Evolutionary conservation across 108 stramenopile species (phyloP), one percentile per base, ranked within the genome.

Genomic region (Nitzschia sp.): DNA sequence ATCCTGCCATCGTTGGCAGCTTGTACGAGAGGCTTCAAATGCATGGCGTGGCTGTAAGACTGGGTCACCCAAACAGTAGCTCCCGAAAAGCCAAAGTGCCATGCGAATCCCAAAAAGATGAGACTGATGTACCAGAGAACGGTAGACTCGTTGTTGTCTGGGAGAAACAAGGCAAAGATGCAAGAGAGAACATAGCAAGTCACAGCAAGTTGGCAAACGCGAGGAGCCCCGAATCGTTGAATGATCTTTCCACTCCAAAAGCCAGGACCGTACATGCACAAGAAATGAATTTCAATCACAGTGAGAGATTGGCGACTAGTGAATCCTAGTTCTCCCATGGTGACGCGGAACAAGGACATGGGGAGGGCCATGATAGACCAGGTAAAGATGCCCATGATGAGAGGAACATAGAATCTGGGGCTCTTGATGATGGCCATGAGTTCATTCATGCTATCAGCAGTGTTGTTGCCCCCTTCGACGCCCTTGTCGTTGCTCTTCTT

Each of bases 361-460:
- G 79, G 79, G 53, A 72, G n/a, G 25, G 75, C 70, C 79, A 80
- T 80, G 39, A 70, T 63, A 11, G 65, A 29, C 79, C 79, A 80
- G 6, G 55, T 20, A 8, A 59, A 20, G 10, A 41, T 48, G 11
- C 69, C 15, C 39, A 76, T 20, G 15, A 61, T 11, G 10, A 80
- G 17, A 57, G 79, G 75, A 5, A 80, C 15, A 10, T 71, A 1
- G 53, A 80, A 80, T 2, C 41, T 20, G 19, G 67, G 42, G 1
- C 62, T 58, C 38, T 46, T 38, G 8, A 75, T 37, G 11, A 80
- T 29, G 0, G 63, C 51, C n/a, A 1, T 50, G 8, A 61, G 17
- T n/a, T 40, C 24, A 37, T 40, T 34, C 29, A 34, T 34, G 29
- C 5, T 34, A 34, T 34, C 29, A 5, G 5, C 1, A 5, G 1